phyloP scores from a whole-genome alignment of 306 rosid species.

The Datisca glomerata region DNA sequence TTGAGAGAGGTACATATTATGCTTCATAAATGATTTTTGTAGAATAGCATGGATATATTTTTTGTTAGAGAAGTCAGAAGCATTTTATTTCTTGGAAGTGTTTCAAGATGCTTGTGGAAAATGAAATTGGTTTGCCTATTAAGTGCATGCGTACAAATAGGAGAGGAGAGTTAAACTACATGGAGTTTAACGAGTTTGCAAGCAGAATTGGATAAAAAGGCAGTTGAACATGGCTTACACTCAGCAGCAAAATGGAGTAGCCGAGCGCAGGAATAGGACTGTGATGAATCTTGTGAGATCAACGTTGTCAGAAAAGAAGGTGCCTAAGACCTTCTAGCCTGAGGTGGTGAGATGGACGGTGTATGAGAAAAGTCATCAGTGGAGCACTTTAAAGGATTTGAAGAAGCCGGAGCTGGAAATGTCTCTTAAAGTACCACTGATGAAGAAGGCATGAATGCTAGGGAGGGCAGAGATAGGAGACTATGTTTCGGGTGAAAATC shows the following conservation, averaged over 20 bases:
- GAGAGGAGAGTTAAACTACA: no score
- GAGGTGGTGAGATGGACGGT: neutral
- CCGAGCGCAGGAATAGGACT: neutral
- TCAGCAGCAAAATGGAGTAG: conserved; percentile 4
- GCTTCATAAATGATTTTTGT: conserved; percentile 8
- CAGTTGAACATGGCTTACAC: conserved; percentile 5
- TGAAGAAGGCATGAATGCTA: neutral
- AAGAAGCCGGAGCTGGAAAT: neutral
- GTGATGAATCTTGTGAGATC: neutral
- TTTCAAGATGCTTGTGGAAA: conserved; percentile 4
- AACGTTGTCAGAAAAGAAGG: no score
- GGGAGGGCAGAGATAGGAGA: neutral
- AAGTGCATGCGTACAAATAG: conserved; percentile 3
- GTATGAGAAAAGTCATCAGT: neutral
- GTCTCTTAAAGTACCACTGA: neutral
- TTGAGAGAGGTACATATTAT: conserved; percentile 1
- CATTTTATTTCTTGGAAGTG: neutral
- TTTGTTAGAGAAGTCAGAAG: conserved; percentile 2
- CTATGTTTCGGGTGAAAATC: neutral
- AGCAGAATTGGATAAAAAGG: conserved; percentile 8
- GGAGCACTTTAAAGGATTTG: neutral
- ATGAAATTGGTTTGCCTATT: neutral
- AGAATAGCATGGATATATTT: conserved; percentile 5
- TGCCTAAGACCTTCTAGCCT: neutral
- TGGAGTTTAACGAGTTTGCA: conserved; percentile 2